Conservation (phyloP, 73 alveolate genomes). For the Paramecium tetraurelia region DNA sequence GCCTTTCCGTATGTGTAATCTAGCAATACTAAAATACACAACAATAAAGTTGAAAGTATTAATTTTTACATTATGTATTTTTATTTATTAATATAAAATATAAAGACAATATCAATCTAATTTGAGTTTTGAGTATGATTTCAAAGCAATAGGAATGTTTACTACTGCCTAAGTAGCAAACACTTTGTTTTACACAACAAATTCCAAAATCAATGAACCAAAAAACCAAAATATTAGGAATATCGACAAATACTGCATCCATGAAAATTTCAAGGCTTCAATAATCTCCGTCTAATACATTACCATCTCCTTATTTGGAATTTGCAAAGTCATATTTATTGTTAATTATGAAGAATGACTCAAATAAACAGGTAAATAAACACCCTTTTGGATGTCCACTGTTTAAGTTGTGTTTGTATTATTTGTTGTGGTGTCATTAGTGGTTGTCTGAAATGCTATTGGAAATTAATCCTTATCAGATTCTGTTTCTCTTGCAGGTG, state of each 20-base stretch:
- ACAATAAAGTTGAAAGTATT: neutral
- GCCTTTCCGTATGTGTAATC: neutral
- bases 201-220: neutral
- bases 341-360: neutral
- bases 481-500: neutral
- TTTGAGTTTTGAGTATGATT: neutral
- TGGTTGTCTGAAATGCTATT: neutral
- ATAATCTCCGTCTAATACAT: neutral
- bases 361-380: neutral
- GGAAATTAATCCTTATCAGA: neutral
- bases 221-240: conserved; percentile 22
- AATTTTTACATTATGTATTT: neutral
- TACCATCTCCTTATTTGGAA: neutral
- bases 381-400: neutral
- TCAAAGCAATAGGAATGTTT: neutral
- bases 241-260: conserved; percentile 17
- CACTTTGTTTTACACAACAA: neutral
- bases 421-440: neutral
- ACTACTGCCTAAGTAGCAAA: neutral
- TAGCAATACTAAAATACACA: neutral
- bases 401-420: neutral
- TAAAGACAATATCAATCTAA: neutral
- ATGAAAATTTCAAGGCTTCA: conserved; percentile 13
- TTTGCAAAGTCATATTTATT: neutral
- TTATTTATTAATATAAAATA: neutral